Percentiles rank a stretch among this genome's conserved stretches.
Conservation (phyloP, 495 filamentous ascomycete species). For the Xylaria grammica region DNA sequence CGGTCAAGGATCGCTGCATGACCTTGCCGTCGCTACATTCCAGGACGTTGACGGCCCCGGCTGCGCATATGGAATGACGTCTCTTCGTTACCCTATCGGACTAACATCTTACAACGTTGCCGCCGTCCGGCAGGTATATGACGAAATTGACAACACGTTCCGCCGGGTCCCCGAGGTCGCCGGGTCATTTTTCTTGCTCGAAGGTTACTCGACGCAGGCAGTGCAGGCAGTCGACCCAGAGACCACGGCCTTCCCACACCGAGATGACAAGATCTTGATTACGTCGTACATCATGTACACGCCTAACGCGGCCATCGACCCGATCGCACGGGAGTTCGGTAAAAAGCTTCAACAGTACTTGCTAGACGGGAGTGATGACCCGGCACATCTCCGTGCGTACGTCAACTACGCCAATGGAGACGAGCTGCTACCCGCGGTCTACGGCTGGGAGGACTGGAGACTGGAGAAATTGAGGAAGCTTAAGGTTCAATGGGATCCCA, state of each 20-base stretch:
- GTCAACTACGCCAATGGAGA: slow-evolving; percentile 21
- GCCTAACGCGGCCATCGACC: not conserved
- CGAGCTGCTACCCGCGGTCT: slow-evolving; percentile 2
- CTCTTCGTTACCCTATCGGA: slow-evolving; percentile 19
- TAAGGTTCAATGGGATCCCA: not conserved
- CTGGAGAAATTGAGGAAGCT: not conserved
- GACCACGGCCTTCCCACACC: slow-evolving; percentile 45
- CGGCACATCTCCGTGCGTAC: slow-evolving; percentile 22
- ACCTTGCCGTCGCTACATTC: slow-evolving; percentile 10
- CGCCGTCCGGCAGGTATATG: slow-evolving; percentile 29
- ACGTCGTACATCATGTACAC: slow-evolving; percentile 16
- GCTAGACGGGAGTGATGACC: slow-evolving; percentile 13
- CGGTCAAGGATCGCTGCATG: not conserved
- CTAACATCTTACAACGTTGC: slow-evolving; percentile 20
- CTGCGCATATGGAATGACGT: slow-evolving; percentile 22
- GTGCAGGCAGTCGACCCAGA: slow-evolving; percentile 36
- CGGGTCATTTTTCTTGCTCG: slow-evolving; percentile 39
- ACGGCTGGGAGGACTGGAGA: slow-evolving; percentile 23
- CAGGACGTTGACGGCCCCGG: slow-evolving; percentile 15
- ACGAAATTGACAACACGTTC: slow-evolving; percentile 27
- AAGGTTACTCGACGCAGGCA: slow-evolving; percentile 46
- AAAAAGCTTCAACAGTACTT: not conserved
- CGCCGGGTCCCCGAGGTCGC: slow-evolving; percentile 28
- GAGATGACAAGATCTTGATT: slow-evolving; percentile 26
- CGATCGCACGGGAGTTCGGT: not conserved